Conservation (phyloP, 2,329 filamentous ascomycete genomes). For the Cladophialophora chaetospira region DNA sequence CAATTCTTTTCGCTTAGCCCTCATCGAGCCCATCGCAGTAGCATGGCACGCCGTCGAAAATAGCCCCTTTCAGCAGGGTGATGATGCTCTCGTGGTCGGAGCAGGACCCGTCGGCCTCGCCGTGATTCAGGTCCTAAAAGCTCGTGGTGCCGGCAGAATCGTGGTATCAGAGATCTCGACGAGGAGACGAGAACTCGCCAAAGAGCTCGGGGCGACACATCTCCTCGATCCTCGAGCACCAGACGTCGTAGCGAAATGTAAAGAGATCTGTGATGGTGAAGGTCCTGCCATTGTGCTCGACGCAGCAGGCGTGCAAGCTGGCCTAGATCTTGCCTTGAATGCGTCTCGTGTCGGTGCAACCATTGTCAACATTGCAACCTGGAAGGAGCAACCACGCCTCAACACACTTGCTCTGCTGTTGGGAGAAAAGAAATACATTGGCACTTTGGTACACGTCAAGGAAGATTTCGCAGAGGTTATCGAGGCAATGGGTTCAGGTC, state of each 20-base stretch:
- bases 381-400: constrained; percentile 34
- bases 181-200: constrained; percentile 49
- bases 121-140: constrained; percentile 50
- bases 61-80: constrained; percentile 46
- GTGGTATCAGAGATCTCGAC: constrained; percentile 50
- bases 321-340: constrained; percentile 50
- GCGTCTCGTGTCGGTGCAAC: constrained; percentile 52
- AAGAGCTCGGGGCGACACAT: constrained; percentile 52
- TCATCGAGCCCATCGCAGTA: constrained; percentile 56
- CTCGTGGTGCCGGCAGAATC: constrained; percentile 46
- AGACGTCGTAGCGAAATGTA: neutral
- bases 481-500: constrained; percentile 2
- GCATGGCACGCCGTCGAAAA: constrained; percentile 57
- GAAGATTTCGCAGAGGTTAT: constrained; percentile 3
- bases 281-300: constrained; percentile 55
- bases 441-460: neutral
- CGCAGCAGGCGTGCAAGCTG: constrained; percentile 54
- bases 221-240: constrained; percentile 47
- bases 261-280: neutral
- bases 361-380: constrained; percentile 57
- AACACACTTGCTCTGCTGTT: neutral
- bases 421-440: constrained; percentile 7
- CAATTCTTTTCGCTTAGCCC: constrained; percentile 32
- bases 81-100: constrained; percentile 50
- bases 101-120: constrained; percentile 57